Percentiles rank a stretch among this genome's conserved stretches.
These are phyloP conservation scores for Coemansia sp. DNA, from an alignment of 192 early-diverging fungal genomes.

Conservation along the genomic window DNA sequence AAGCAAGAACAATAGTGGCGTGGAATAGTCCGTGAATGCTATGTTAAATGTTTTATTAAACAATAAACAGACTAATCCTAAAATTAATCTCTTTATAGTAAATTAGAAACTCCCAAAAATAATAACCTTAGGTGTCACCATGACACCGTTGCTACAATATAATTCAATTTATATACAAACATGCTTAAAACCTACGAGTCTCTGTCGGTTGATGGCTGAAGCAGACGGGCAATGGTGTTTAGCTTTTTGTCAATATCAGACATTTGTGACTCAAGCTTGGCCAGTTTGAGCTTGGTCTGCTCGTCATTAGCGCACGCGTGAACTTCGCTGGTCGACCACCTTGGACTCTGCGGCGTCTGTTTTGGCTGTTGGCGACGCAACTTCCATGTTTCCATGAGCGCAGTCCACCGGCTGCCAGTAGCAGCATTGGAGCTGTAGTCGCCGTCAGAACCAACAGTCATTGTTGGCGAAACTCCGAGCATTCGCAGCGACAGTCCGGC, in stretches of 20 bases:
- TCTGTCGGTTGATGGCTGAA: slow-evolving; percentile 19
- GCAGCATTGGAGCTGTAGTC: not conserved
- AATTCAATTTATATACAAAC: no score
- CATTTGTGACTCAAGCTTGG: slow-evolving; percentile 18
- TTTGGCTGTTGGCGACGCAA: not conserved
- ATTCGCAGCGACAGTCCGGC: no score
- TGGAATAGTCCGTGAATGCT: no score
- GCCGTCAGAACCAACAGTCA: not conserved
- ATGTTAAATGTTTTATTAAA: no score
- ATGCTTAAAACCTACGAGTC: no score
- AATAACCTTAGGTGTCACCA: no score
- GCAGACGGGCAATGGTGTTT: slow-evolving; percentile 21
- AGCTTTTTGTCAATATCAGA: slow-evolving; percentile 29
- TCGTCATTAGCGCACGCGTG: not conserved
- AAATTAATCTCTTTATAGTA: no score
- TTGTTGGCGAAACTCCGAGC: no score
- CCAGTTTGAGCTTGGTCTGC: slow-evolving; percentile 5
- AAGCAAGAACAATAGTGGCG: no score
- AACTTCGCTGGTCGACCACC: not conserved
- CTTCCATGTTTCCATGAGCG: not conserved
- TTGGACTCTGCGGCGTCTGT: not conserved
- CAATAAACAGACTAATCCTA: no score
- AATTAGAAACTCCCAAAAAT: no score
- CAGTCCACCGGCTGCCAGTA: not conserved
- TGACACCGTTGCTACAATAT: no score